Evolutionary conservation across 352 stramenopile species (phyloP), one percentile per base, ranked within the genome.

Genomic region (Phytophthora quininea): DNA sequence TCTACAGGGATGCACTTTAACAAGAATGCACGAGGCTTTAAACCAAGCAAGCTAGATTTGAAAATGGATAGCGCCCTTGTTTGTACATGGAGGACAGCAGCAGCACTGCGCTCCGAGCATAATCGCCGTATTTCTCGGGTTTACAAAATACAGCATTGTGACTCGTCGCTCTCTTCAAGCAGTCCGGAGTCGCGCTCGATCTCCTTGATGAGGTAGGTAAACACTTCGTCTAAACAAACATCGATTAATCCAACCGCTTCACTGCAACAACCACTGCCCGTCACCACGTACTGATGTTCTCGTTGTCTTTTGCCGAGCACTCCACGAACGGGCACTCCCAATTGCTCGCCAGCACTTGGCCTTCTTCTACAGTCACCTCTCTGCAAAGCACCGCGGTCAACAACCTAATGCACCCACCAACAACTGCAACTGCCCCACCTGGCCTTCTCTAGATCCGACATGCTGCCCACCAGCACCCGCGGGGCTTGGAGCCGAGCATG

Each of bases 251-350:
- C 50, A 48, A 50, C 33, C 46, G 42, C 30, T 30, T 38, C 40
- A 31, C 38, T 47, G 32, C 8, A 54, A 48, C 27, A 31, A 49
- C n/a, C 33, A 37, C 38, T 40, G 31, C 37, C 31, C n/a, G 40
- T 35, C 19, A 30, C 19, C 7, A 90, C 86, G 69, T 76, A 96
- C 88, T 93, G 66, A 97, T 95, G 73, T 96, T 97, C 65, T 93
- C 84, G 64, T 93, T 95, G 77, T 92, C 82, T 71, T 96, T 96
- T 53, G 90, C 91, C n/a, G 92, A 98, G 68, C 93, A 98, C 80
- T 99, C 96, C 45, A 98, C 86, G 64, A 98, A 99, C 2, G 96
- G 96, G 31, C 97, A 95, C 56, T 94, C 80, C 91, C 89, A 98
- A 51, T 88, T 88, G 50, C 93, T 83, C 29, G 96, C 96, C 33